These are phyloP conservation scores for Crithidia sp. DNA, from an alignment of 208 protist genomes.

Conservation along the genomic window DNA sequence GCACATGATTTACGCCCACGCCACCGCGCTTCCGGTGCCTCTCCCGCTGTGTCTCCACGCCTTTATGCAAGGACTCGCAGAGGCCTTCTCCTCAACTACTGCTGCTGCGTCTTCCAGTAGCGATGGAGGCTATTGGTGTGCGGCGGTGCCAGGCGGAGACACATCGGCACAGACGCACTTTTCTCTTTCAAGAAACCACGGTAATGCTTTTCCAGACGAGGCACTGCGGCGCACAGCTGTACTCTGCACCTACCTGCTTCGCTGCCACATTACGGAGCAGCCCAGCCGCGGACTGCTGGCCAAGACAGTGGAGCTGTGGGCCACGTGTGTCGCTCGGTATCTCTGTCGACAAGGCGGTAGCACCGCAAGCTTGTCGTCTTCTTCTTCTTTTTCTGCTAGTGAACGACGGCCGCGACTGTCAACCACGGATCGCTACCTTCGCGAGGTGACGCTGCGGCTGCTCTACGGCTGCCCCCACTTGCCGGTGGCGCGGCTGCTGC, in stretches of 20 bases:
- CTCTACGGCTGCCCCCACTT: conserved; percentile 30
- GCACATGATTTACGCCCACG: conserved; percentile 19
- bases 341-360: conserved; percentile 7
- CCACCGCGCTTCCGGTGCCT: conserved; percentile 18
- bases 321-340: conserved; percentile 22
- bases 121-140: background rate
- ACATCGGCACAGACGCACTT: background rate
- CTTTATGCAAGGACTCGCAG: conserved; percentile 23
- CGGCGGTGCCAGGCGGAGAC: background rate
- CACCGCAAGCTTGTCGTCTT: background rate
- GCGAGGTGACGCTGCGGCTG: conserved; percentile 21
- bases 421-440: conserved; percentile 24
- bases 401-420: conserved; percentile 4
- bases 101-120: background rate
- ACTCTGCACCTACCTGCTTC: conserved; percentile 31
- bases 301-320: conserved; percentile 33
- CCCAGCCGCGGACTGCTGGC: conserved; percentile 19
- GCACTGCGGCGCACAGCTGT: conserved; percentile 19
- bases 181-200: background rate
- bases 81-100: background rate
- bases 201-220: conserved; percentile 13
- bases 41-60: conserved; percentile 33
- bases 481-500: conserved; percentile 30
- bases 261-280: conserved; percentile 25
- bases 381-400: background rate